Base-by-base conservation (phyloP, 2,329 filamentous ascomycete species). In the Aspergillus bombycis region DNA sequence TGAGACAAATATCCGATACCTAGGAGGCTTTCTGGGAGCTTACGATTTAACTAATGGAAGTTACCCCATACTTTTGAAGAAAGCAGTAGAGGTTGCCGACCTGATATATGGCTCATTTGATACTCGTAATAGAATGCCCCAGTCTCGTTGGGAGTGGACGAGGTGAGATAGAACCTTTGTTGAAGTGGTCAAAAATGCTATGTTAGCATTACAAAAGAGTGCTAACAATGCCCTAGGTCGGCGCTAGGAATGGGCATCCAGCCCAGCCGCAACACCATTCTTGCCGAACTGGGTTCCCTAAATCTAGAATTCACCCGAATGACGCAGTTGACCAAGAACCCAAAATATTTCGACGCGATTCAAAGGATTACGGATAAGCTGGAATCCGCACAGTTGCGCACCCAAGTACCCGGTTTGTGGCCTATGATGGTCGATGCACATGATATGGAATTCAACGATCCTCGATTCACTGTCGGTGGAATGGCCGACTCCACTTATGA, bases 61-160 rank as follows among this genome's bases (percentile, higher is more conserved):
- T 64, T 90, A 96, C 72, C 82, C 85, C 26, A 83, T 91, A 34
- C 82, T 96, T 16, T 83, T 96, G 23, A 85, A 88, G 64, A 95
- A 96, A 79, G 91, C 93, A 0, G 84, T 88, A n/a, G 90, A 94
- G 77, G 85, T 95, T 19, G 93, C 88, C 43, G 91, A 94, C 68
- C 86, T 96, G 68, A 82, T 96, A 19, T 93, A 93, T 82, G 88
- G 89, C 60, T 86, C 91, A 2, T 96, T 96, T 72, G 93, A 96
- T 77, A 98, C 94, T 1, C 93, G 93, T 1, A 97, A 98, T 75
- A 88, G 93, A 68, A 96, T 98, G 92, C 94, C 94, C 2, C 81
- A 93, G 14, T 84, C 93, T 9, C 92, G 90, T 75, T 96, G 94
- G 80, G 81, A 86, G 66, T 97, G 91, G 91, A 86, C 87, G 73